Evolutionary conservation across 805 yeast species (phyloP).

Genomic region (Suhomyces sp.): DNA sequence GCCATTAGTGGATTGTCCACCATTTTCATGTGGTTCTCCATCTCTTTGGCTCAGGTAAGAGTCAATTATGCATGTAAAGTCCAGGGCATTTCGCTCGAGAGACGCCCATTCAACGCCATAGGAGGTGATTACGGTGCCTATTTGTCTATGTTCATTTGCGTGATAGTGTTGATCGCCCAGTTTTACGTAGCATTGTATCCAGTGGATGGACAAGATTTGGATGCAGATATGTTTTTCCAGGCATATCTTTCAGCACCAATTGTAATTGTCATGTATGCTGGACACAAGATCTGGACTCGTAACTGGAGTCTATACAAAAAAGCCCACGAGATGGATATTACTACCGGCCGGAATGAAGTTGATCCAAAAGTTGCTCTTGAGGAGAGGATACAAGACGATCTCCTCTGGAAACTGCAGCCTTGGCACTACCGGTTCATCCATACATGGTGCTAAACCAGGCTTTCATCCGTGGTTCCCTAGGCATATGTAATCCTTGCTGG

Average conservation of each 20-base stretch:
- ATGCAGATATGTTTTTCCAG: conserved; percentile 17
- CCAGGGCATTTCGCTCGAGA: conserved; percentile 42
- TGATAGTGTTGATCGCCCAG: conserved; percentile 38
- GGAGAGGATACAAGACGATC: conserved; percentile 31
- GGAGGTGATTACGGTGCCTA: conserved; percentile 38
- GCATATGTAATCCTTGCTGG: background rate
- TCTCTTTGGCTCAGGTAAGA: conserved; percentile 61
- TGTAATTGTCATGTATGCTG: conserved; percentile 18
- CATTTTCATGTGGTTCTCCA: conserved; percentile 77
- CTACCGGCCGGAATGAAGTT: conserved; percentile 16
- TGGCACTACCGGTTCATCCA: conserved; percentile 29
- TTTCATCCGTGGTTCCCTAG: background rate
- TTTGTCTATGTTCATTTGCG: conserved; percentile 26
- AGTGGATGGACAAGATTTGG: conserved; percentile 23
- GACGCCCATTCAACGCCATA: conserved; percentile 32
- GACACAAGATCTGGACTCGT: conserved; percentile 23
- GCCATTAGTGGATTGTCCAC: conserved; percentile 76
- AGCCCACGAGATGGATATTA: conserved; percentile 10
- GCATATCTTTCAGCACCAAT: conserved; percentile 22
- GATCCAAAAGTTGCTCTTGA: conserved; percentile 53
- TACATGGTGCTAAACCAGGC: conserved; percentile 27
- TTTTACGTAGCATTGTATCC: conserved; percentile 42
- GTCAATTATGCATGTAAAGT: conserved; percentile 58
- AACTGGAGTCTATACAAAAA: conserved; percentile 15
- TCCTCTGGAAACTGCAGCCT: conserved; percentile 27